Evolutionary conservation across 2,329 filamentous ascomycete species (phyloP).

Genomic region (Sporothrix mexicana): DNA sequence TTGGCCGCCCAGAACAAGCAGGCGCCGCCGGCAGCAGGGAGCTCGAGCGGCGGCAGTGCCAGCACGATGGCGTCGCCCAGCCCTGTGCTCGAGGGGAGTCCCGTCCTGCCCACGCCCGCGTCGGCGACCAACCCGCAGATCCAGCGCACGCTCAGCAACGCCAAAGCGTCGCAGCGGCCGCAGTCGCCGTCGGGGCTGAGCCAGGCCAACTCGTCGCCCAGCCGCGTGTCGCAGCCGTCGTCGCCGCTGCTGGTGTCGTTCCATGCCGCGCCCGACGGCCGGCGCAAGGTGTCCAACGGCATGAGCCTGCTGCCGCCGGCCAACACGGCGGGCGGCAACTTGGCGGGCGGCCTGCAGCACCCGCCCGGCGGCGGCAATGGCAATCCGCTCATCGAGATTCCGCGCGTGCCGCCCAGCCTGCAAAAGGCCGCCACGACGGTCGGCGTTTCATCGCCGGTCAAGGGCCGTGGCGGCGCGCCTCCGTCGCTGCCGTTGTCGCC

Average conservation of each 20-base stretch:
- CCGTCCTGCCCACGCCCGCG: slow-evolving; percentile 63
- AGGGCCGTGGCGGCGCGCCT: slow-evolving; percentile 53
- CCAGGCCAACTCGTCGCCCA: slow-evolving; percentile 85
- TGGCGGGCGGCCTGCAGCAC: slow-evolving; percentile 66
- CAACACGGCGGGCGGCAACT: slow-evolving; percentile 47
- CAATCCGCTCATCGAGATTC: slow-evolving; percentile 67
- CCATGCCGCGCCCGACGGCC: slow-evolving; percentile 77
- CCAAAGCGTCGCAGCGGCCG: slow-evolving; percentile 77
- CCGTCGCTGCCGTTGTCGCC: slow-evolving; percentile 63
- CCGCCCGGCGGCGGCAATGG: no score
- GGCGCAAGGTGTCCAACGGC: slow-evolving; percentile 89
- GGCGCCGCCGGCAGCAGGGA: slow-evolving; percentile 45
- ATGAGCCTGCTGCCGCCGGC: slow-evolving; percentile 84
- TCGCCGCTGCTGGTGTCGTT: slow-evolving; percentile 97
- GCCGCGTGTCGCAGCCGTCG: slow-evolving; percentile 76
- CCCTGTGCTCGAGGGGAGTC: slow-evolving; percentile 81
- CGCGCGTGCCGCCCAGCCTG: slow-evolving; percentile 64
- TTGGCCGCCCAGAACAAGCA: slow-evolving; percentile 69
- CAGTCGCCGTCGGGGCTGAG: slow-evolving; percentile 83
- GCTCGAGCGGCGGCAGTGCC: slow-evolving; percentile 48
- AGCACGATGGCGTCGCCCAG: slow-evolving; percentile 59
- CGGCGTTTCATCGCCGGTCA: slow-evolving; percentile 58
- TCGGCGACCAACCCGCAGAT: slow-evolving; percentile 62
- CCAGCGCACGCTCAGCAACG: slow-evolving; percentile 82
- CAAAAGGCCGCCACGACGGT: slow-evolving; percentile 65